Conservation (phyloP, 768 basidiomycete species). For the Termitomyces titanicus region DNA sequence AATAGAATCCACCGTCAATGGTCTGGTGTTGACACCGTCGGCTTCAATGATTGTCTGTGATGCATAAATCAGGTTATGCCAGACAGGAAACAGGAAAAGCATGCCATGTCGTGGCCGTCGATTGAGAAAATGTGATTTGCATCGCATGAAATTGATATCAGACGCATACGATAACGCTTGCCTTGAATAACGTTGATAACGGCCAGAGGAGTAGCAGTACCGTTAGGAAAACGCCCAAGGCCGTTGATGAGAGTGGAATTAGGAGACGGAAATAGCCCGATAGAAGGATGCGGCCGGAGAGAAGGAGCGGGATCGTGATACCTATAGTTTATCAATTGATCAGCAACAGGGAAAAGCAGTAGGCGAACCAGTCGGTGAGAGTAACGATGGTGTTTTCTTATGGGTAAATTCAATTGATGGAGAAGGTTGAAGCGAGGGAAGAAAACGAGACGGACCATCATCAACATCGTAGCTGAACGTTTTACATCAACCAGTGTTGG, state of each 20-base stretch:
- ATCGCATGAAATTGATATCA: constrained; percentile 29
- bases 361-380: not conserved
- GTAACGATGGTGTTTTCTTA: not conserved
- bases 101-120: constrained; percentile 39
- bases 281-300: no score
- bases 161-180: constrained; percentile 32
- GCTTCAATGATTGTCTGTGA: not conserved
- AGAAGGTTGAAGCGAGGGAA: no score
- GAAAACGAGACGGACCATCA: not conserved
- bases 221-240: not conserved
- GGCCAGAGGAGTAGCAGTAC: constrained; percentile 20
- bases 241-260: constrained; percentile 5
- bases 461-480: not conserved
- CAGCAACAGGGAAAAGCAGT: not conserved
- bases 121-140: constrained; percentile 38
- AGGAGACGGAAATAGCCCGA: not conserved
- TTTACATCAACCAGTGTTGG: not conserved
- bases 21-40: not conserved
- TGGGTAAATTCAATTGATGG: not conserved
- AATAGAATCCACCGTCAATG: not conserved
- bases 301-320: no score
- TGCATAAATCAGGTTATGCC: no score
- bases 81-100: not conserved
- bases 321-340: no score
- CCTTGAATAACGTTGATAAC: constrained; percentile 30